A percentile compares a stretch with the other conserved stretches of the same genome.
phyloP scores from a whole-genome alignment of 1,284 basidiomycete genomes.

The Quambalaria eucalypti region DNA sequence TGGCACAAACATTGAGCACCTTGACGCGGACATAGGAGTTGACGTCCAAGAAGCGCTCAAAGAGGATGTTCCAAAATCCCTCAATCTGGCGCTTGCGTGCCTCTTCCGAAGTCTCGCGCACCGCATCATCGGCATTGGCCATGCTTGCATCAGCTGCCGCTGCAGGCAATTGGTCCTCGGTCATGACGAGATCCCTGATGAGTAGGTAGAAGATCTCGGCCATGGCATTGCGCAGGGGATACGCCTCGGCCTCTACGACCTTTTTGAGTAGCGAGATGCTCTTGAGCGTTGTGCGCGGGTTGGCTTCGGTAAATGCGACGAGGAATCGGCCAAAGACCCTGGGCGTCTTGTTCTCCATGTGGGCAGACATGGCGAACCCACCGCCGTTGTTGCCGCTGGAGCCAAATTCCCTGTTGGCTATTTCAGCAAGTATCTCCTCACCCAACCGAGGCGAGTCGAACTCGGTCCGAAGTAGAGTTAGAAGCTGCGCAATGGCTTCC shows the following conservation, averaged over 20 bases:
- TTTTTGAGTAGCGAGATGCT: slow-evolving; percentile 75
- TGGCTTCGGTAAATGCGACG: slow-evolving; percentile 67
- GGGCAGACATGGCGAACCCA: slow-evolving; percentile 21
- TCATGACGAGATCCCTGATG: slow-evolving; percentile 48
- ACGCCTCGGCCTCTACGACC: slow-evolving; percentile 89
- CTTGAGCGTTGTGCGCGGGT: slow-evolving; percentile 78
- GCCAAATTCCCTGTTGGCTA: slow-evolving; percentile 67
- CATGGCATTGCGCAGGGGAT: slow-evolving; percentile 70
- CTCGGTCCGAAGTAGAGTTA: slow-evolving; percentile 69
- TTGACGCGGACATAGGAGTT: slow-evolving; percentile 86
- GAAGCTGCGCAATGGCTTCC: slow-evolving; percentile 85
- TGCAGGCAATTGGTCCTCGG: slow-evolving; percentile 26
- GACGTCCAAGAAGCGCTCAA: slow-evolving; percentile 77
- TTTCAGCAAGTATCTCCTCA: slow-evolving; percentile 79
- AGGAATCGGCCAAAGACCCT: slow-evolving; percentile 78
- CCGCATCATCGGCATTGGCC: slow-evolving; percentile 13
- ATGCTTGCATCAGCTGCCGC: slow-evolving; percentile 1
- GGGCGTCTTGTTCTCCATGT: slow-evolving; percentile 78
- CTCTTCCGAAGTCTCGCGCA: slow-evolving; percentile 32
- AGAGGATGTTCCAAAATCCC: slow-evolving; percentile 70
- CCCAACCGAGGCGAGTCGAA: slow-evolving; percentile 82
- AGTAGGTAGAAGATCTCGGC: slow-evolving; percentile 45
- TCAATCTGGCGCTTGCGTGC: slow-evolving; percentile 73
- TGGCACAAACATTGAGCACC: slow-evolving; percentile 67
- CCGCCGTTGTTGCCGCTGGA: not conserved